Conservation (phyloP, 1,139 yeast genomes). For the Sugiyamaella pinicola region DNA sequence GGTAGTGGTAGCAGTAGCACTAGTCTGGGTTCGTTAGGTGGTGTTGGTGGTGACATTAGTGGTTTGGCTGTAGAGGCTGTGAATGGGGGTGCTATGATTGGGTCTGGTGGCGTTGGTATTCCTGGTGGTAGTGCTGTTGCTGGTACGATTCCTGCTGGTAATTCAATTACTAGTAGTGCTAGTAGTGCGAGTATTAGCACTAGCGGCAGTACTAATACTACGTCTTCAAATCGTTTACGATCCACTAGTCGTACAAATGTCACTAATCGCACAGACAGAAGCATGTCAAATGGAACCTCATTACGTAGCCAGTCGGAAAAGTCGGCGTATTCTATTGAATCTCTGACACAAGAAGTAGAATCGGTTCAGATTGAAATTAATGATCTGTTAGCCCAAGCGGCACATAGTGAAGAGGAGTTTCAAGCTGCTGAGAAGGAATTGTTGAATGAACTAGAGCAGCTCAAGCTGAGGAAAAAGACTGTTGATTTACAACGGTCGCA, state of each 20-base stretch:
- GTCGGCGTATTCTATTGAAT: slow-evolving; percentile 49
- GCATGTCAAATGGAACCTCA: not conserved
- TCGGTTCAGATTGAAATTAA: slow-evolving; percentile 53
- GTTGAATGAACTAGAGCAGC: slow-evolving; percentile 47
- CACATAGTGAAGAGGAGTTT: slow-evolving; percentile 48
- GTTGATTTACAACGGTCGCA: slow-evolving; percentile 55
- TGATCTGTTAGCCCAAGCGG: slow-evolving; percentile 47
- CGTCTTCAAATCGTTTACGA: slow-evolving; percentile 2
- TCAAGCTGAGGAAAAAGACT: slow-evolving; percentile 49
- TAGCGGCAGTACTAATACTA: not conserved
- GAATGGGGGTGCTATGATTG: too few relatives aligned
- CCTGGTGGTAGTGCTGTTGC: too few relatives aligned
- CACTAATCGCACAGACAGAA: slow-evolving; percentile 7
- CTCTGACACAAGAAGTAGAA: slow-evolving; percentile 53
- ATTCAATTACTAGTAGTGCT: not conserved
- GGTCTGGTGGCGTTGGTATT: too few relatives aligned
- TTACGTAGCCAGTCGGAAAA: slow-evolving; percentile 22
- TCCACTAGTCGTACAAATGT: slow-evolving; percentile 6
- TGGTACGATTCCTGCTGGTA: not conserved
- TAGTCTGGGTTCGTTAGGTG: slow-evolving; percentile 3
- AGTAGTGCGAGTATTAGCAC: not conserved
- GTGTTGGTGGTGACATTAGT: too few relatives aligned
- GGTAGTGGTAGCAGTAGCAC: slow-evolving; percentile 5
- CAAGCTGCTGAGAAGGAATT: slow-evolving; percentile 46
- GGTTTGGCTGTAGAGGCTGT: too few relatives aligned